Evolutionary conservation across 768 basidiomycete species (phyloP).

Genomic region (Tephrocybe sp.): DNA sequence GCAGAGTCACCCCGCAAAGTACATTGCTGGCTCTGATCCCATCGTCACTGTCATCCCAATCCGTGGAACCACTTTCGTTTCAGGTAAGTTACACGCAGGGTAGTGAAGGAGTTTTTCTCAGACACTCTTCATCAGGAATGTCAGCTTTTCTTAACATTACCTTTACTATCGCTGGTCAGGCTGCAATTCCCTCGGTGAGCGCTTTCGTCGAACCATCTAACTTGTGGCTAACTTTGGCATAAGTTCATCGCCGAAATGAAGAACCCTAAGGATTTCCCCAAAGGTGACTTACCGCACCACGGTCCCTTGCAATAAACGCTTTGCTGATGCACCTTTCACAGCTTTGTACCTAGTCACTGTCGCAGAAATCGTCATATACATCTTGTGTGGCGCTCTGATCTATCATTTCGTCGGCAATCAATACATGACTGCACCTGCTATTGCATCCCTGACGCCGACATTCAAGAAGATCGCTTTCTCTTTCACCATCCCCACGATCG

Average conservation of each 20-base stretch:
- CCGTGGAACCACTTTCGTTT: slow-evolving; percentile 37
- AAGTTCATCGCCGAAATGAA: slow-evolving; percentile 49
- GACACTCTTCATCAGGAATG: slow-evolving; percentile 30
- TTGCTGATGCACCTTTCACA: slow-evolving; percentile 8
- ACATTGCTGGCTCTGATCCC: slow-evolving; percentile 32
- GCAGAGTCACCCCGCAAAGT: slow-evolving; percentile 42
- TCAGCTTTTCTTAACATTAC: slow-evolving; percentile 46
- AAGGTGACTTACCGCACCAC: slow-evolving; percentile 31
- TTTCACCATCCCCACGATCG: slow-evolving; percentile 45
- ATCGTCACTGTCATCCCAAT: slow-evolving; percentile 36
- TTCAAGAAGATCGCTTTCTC: slow-evolving; percentile 45
- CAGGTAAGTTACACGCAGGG: slow-evolving; percentile 20
- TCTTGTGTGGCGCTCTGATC: slow-evolving; percentile 42
- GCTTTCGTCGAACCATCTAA: neutral
- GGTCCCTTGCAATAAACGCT: too few species aligned
- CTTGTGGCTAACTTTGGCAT: neutral
- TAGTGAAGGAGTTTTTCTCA: neutral
- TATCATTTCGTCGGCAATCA: slow-evolving; percentile 40
- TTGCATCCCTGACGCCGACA: slow-evolving; percentile 37
- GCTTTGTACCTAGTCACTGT: slow-evolving; percentile 45
- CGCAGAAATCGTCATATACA: slow-evolving; percentile 41
- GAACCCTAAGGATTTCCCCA: slow-evolving; percentile 46
- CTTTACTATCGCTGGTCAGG: slow-evolving; percentile 46
- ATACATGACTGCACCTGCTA: slow-evolving; percentile 44
- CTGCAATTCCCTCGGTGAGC: slow-evolving; percentile 38